Evolutionary conservation across 495 filamentous ascomycete genomes (phyloP), one percentile per base, ranked within the genome.

Genomic region (Penicillium malachiteum): DNA sequence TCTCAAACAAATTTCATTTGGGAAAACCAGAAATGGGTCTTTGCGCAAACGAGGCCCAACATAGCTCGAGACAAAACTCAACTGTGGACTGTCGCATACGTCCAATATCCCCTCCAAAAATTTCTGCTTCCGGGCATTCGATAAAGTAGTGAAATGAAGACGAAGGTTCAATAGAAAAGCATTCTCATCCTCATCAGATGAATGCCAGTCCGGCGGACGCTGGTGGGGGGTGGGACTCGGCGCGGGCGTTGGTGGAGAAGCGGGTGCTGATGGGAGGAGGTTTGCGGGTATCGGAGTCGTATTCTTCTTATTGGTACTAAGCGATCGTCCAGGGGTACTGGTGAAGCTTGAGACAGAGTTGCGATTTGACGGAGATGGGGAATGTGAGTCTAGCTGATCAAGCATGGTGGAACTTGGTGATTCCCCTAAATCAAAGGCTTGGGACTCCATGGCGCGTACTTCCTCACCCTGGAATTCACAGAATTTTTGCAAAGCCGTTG

Each of bases 11-110:
- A 98, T 71, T 69, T 98, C 94, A 69, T 92, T 91, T 6, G 94
- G 94, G 44, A 97, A 80, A 32, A 84, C 86, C 42, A 82, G 86
- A 56, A 98, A 97, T 0, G 94, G 94, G 73, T 98, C 94, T 68
- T 96, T 96, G 71, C 96, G 96, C 55, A 98, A 76, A 45, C 92
- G 78, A 35, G 94, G 94, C 58, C 88, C 88, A 50, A 98, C 92
- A 66, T 94, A 92, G 60, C 92, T 89, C 50, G 92, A 89, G 14
- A 98, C 89, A 66, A 97, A 97, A 70, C 91, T 95, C 55, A 98
- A 81, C 60, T 94, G 89, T 56, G 94, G 91, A 61, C 89, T 96
- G 63, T 94, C 91, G 76, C 95, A 98, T 58, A 95, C 77, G 63
- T 92, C 92, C 58, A 98, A 72, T 48, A 98, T 75, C 54, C 95